phyloP scores from a whole-genome alignment of 2,329 filamentous ascomycete species.

The Curvularia eragrostidis region DNA sequence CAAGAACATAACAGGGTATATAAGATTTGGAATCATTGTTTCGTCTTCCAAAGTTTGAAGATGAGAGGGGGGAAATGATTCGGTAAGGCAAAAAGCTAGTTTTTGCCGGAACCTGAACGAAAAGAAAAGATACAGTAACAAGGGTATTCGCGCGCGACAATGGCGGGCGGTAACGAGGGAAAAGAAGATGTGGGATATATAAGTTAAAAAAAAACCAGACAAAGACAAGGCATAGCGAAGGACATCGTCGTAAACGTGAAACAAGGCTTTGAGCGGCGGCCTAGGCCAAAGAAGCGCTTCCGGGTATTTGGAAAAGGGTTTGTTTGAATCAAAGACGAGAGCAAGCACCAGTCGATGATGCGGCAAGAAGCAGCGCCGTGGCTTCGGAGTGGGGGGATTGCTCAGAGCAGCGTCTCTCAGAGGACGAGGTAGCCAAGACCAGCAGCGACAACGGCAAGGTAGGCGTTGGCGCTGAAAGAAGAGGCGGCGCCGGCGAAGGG shows the following conservation, averaged over 20 bases:
- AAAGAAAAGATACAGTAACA: conserved; percentile 4
- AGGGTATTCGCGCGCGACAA: conserved; percentile 2
- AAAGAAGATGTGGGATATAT: conserved; percentile 14
- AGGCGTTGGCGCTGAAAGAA: conserved; percentile 39
- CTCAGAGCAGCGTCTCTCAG: conserved; percentile 31
- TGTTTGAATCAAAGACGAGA: conserved; percentile 34
- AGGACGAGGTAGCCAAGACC: conserved; percentile 46
- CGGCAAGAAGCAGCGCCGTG: conserved; percentile 28
- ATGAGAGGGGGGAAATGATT: too few species aligned
- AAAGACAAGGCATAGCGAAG: conserved; percentile 10
- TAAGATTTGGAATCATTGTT: background rate
- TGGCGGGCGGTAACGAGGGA: too few species aligned
- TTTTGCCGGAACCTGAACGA: too few species aligned
- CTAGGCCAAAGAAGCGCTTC: conserved; percentile 28
- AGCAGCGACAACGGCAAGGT: conserved; percentile 40
- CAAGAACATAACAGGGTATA: conserved; percentile 13
- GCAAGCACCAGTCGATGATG: conserved; percentile 45
- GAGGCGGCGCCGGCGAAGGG: conserved; percentile 46
- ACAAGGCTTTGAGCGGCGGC: conserved; percentile 18
- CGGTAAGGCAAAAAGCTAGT: too few species aligned
- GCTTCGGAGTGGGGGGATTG: conserved; percentile 7
- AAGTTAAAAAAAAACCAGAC: too few species aligned
- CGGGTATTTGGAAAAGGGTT: conserved; percentile 5
- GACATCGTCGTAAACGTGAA: conserved; percentile 34
- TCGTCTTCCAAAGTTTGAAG: conserved; percentile 20